A percentile compares a stretch with the other conserved stretches of the same genome.
These are phyloP conservation scores for Boletus tylopilopsis DNA, from an alignment of 768 basidiomycete genomes.

Conservation along the genomic window DNA sequence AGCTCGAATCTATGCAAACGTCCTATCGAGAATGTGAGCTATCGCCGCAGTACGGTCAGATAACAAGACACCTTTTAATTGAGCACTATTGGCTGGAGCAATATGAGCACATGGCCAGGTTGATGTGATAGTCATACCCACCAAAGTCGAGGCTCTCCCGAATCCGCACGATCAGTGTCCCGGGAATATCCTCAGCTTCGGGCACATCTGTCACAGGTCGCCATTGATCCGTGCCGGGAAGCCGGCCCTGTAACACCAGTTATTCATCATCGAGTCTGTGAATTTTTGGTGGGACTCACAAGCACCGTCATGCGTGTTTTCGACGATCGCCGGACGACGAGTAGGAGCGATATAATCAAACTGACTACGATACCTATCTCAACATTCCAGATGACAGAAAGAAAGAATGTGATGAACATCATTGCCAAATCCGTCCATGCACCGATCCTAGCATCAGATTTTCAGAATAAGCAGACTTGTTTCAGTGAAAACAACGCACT, in stretches of 20 bases:
- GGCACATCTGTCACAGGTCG: slow-evolving; percentile 86
- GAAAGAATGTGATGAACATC: slow-evolving; percentile 83
- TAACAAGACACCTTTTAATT: slow-evolving; percentile 64
- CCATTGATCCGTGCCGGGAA: slow-evolving; percentile 89
- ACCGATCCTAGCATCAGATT: slow-evolving; percentile 48
- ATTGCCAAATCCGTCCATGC: slow-evolving; percentile 90
- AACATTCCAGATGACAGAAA: slow-evolving; percentile 86
- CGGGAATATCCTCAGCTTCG: slow-evolving; percentile 76
- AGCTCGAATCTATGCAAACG: slow-evolving; percentile 81
- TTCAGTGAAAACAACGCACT: slow-evolving; percentile 39
- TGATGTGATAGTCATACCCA: slow-evolving; percentile 29
- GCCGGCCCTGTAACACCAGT: slow-evolving; percentile 56
- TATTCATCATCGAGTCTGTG: neutral
- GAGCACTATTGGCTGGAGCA: slow-evolving; percentile 82
- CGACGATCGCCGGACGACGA: slow-evolving; percentile 89
- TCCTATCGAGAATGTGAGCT: slow-evolving; percentile 39
- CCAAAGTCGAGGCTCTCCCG: slow-evolving; percentile 91
- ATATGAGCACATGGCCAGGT: neutral
- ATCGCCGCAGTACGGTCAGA: neutral
- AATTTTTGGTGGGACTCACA: slow-evolving; percentile 34
- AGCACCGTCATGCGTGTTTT: slow-evolving; percentile 88
- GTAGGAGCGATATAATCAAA: slow-evolving; percentile 79
- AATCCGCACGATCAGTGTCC: slow-evolving; percentile 84
- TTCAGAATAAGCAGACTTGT: neutral
- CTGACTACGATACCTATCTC: slow-evolving; percentile 92